Evolutionary conservation across 345 rosid species (phyloP), one percentile per base, ranked within the genome.

Genomic region (Hypericum androsaemum): DNA sequence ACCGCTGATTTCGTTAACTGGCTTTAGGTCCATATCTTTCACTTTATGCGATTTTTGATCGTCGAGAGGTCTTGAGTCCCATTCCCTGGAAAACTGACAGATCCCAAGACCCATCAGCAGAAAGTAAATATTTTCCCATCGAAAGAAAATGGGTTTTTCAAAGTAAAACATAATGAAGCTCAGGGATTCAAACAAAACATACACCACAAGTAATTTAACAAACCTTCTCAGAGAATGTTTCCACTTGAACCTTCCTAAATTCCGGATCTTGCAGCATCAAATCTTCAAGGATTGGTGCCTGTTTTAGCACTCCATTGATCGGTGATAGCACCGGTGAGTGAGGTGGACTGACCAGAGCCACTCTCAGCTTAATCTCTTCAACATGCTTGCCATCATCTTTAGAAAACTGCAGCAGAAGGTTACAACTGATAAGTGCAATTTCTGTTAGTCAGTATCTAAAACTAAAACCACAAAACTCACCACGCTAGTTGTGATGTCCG

Each of bases 361-460:
- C 98, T 67, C 62, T 81, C 58, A 92, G 81, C 80, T 92, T 92
- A 71, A 73, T 74, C 77, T 92, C 97, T 78, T 88, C 94, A 40
- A 92, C 41, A 43, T 69, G 70, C 57, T 61, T 83, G 59, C 78
- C 83, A 53, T 71, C 71, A 56, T 40, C 83, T 71, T 73, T 88
- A 55, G 77, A 65, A 61, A 92, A 92, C 98, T 92, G 83, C 43
- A 53, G 32, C 32, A 22, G 32, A 64, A 49, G 51, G 6, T 44
- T 15, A 13, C 10, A 44, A 12, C 8, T 5, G 10, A 43, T 41
- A 13, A 17, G 53, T 8, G 44, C 47, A 43, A 59, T 58, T 17
- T 44, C 16, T 44, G 48, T 44, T 44, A 39, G 55, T 62, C 41
- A 68, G 32, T 22, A 22, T 1, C 32, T 22, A 22, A 22, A 22